Percentiles rank a stretch among this genome's conserved stretches.
Conservation (phyloP, 2,329 filamentous ascomycete genomes). For the Exophiala spinifera region DNA sequence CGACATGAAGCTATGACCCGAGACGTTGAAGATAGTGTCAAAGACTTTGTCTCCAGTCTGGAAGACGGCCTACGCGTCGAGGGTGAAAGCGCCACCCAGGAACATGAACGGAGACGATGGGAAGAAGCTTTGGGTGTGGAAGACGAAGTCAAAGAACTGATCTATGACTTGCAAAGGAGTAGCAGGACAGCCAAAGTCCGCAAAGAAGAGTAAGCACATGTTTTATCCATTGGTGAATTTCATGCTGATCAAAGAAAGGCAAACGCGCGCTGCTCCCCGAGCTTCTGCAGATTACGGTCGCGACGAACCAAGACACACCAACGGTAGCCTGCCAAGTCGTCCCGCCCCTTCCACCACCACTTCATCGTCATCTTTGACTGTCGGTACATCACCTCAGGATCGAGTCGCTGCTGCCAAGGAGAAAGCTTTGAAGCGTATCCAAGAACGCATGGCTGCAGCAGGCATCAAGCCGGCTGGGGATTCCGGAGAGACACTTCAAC, state of each 20-base stretch:
- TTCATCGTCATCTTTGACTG: constrained; percentile 67
- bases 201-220: constrained; percentile 53
- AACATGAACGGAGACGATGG: constrained; percentile 91
- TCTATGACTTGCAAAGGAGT: constrained; percentile 88
- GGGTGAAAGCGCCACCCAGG: constrained; percentile 68
- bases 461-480: constrained; percentile 83
- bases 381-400: constrained; percentile 89
- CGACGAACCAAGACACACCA: constrained; percentile 55
- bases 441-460: constrained; percentile 87
- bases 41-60: constrained; percentile 78
- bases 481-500: constrained; percentile 73
- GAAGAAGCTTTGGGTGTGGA: constrained; percentile 95
- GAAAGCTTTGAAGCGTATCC: constrained; percentile 95
- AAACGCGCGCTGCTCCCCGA: constrained; percentile 53
- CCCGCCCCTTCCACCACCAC: constrained; percentile 48
- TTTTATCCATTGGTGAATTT: not conserved
- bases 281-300: constrained; percentile 51
- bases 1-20: constrained; percentile 94
- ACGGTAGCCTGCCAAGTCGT: constrained; percentile 32
- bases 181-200: constrained; percentile 72
- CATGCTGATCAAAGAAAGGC: constrained; percentile 14
- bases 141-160: constrained; percentile 95
- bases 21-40: constrained; percentile 94
- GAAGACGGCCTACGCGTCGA: constrained; percentile 86
- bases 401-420: constrained; percentile 94